Base-by-base conservation (phyloP, 23 red algal genomes). In the Gracilaria vermiculophylla region DNA sequence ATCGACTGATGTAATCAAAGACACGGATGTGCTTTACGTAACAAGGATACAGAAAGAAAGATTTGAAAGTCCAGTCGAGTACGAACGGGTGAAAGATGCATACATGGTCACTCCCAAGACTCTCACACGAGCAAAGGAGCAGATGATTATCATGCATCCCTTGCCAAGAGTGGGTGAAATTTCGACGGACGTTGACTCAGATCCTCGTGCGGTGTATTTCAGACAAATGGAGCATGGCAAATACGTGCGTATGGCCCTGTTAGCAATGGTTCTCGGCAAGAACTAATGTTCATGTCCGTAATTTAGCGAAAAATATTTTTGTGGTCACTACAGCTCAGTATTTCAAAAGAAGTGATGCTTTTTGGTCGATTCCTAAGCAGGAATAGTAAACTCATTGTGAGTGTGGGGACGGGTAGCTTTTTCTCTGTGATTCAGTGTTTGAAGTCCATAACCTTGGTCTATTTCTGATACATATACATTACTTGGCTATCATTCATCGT, bases 71-170 rank as follows among this genome's bases (percentile, higher is more conserved):
- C 34, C 4, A 0, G 69, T 79, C 20, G 89, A 94, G 43, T 99
- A 95, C 74, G 97, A 99, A 43, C 20, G 52, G 2, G 81, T 95
- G 50, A 82, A 94, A 64, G 74, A 53, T 35, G 61, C 66, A 23
- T 99, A 84, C 56, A 76, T 81, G 50, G 91, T 99, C 25, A 95
- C 88, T 23, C 89, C 97, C 2, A 95, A 94, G 77, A 80, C 86
- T 20, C 66, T 99, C 34, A 94, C 90, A n/a, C 49, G 91, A 23
- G 97, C 94, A 27, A 99, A 99, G 76, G 93, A 95, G 36, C 73
- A 86, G 12, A 96, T 94, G 97, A 99, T 99, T 39, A 90, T 99
- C 23, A 99, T 99, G 97, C 97, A 95, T 78, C 97, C 97, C 17
- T 55, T 99, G 74, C 97, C 97, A 20, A 80, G 97, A 62, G 61